These are phyloP conservation scores for Obba rivulosa DNA, from an alignment of 768 basidiomycete genomes.

Conservation along the genomic window DNA sequence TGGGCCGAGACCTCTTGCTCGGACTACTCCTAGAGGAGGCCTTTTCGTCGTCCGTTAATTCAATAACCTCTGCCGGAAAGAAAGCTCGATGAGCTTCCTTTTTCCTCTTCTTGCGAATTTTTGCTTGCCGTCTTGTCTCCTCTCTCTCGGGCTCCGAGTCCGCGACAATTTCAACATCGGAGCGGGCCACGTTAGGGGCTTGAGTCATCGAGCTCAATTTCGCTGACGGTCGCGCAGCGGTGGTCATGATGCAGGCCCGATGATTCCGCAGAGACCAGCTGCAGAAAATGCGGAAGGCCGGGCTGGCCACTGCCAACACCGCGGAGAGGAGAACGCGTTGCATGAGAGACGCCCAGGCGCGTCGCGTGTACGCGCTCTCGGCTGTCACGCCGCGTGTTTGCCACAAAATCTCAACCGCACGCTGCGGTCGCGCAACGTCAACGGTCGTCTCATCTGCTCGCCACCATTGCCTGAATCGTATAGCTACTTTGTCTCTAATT, in stretches of 20 bases:
- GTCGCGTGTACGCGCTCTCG: slow-evolving; percentile 9
- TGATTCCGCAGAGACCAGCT: no score
- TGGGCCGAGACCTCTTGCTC: not conserved
- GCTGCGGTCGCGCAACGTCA: not conserved
- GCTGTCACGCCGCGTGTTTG: not conserved
- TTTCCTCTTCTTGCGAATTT: slow-evolving; percentile 19
- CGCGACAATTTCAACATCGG: slow-evolving; percentile 40
- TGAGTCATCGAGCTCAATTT: slow-evolving; percentile 7
- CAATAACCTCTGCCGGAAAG: slow-evolving; percentile 10
- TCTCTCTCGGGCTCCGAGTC: slow-evolving; percentile 74
- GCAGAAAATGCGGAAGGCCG: not conserved
- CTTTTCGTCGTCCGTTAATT: slow-evolving; percentile 12
- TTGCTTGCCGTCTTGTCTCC: slow-evolving; percentile 23
- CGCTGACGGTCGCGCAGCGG: not conserved
- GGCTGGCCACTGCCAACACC: no score
- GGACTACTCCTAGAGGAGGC: not conserved
- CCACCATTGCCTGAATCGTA: no score
- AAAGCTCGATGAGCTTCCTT: slow-evolving; percentile 6
- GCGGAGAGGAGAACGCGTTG: not conserved
- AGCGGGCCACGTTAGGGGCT: no score
- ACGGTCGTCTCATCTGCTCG: not conserved
- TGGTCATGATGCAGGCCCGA: not conserved
- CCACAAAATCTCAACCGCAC: no score
- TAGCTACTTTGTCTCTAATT: no score
- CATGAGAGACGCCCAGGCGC: not conserved